A percentile compares a stretch with the other conserved stretches of the same genome.
Conservation (phyloP, 441 rosid species). For the Raphanus hybrid region DNA sequence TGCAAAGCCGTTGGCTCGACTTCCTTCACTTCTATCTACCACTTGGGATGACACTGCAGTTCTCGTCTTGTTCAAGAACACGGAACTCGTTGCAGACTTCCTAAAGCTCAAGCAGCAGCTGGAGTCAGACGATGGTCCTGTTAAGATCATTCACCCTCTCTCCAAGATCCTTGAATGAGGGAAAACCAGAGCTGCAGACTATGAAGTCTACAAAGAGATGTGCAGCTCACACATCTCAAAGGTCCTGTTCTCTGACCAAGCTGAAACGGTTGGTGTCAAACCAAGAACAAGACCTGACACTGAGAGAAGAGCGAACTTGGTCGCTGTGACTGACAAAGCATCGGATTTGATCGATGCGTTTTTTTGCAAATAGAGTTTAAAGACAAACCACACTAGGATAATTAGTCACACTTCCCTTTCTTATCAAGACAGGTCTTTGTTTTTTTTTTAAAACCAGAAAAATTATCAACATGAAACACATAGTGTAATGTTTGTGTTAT, state of each 20-base stretch:
- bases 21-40: too few species aligned
- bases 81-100: conserved; percentile 59
- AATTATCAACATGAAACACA: conserved; percentile 15
- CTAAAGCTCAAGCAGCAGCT: conserved; percentile 65
- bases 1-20: too few species aligned
- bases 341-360: conserved; percentile 41
- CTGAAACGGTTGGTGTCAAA: conserved; percentile 66
- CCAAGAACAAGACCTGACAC: conserved; percentile 54
- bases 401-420: conserved; percentile 17
- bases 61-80: conserved; percentile 63
- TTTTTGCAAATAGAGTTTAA: conserved; percentile 38
- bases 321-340: conserved; percentile 24
- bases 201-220: conserved; percentile 92
- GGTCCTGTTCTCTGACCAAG: conserved; percentile 76
- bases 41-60: conserved; percentile 70
- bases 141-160: conserved; percentile 65
- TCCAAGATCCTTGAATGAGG: conserved; percentile 77
- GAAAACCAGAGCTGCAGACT: conserved; percentile 92
- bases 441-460: too few species aligned
- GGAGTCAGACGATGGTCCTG: conserved; percentile 57
- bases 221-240: conserved; percentile 72
- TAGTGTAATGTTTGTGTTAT: not conserved
- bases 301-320: conserved; percentile 30
- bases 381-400: conserved; percentile 15
- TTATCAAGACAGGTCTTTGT: not conserved